Conservation (phyloP, 305 asterid genomes). For the Fraxinus greggii region DNA sequence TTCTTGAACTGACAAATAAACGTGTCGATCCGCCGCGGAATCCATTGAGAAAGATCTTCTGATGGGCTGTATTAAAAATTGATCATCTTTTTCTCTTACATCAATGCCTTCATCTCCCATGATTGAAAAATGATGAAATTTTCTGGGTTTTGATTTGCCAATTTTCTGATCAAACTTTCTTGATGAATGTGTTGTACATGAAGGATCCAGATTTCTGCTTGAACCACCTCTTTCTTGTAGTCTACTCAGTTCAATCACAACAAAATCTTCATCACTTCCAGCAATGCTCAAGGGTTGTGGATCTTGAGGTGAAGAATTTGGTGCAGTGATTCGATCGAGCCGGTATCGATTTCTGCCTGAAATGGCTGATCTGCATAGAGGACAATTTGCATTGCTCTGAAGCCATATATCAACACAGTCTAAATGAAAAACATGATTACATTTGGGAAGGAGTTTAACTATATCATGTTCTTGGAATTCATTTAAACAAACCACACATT, state of each 20-base stretch:
- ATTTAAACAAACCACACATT: constrained; percentile 73
- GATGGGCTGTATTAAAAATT: constrained; percentile 57
- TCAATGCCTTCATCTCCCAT: constrained; percentile 80
- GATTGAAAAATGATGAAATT: constrained; percentile 52
- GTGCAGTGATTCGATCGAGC: constrained; percentile 48
- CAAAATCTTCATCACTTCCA: constrained; percentile 48
- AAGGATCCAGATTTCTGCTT: constrained; percentile 35
- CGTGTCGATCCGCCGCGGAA: constrained; percentile 58
- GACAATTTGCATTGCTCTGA: constrained; percentile 66
- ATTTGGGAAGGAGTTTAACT: constrained; percentile 66
- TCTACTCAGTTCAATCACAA: constrained; percentile 40
- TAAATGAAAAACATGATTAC: constrained; percentile 71
- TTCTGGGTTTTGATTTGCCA: constrained; percentile 35
- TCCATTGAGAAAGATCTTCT: constrained; percentile 90
- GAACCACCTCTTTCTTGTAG: constrained; percentile 42
- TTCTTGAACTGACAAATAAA: constrained; percentile 63
- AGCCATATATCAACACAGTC: constrained; percentile 89
- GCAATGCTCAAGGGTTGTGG: constrained; percentile 32
- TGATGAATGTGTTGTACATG: constrained; percentile 39
- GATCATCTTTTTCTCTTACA: constrained; percentile 51
- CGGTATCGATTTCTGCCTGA: constrained; percentile 48
- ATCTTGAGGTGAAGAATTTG: constrained; percentile 82
- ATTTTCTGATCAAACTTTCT: constrained; percentile 41
- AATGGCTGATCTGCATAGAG: constrained; percentile 69
- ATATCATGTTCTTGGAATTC: constrained; percentile 66